Percentiles rank a stretch among this genome's conserved stretches.
phyloP scores from a whole-genome alignment of 192 early-diverging fungal genomes.

The Coemansia sp. region DNA sequence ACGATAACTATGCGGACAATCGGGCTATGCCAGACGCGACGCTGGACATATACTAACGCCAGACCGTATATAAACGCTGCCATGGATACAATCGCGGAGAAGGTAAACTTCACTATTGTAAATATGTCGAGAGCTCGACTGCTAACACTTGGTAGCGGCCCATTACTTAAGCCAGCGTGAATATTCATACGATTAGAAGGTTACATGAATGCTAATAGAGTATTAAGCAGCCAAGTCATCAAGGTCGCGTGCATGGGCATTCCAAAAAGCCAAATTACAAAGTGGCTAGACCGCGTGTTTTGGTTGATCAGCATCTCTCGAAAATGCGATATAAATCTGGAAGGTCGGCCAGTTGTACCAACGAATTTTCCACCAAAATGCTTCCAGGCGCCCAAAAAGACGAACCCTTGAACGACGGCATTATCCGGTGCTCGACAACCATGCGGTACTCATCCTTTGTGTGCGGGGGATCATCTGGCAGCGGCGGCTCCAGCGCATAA shows the following conservation, averaged over 20 bases:
- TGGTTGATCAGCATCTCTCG: conserved; percentile 79
- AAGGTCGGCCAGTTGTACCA: conserved; percentile 78
- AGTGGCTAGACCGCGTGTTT: too few species aligned
- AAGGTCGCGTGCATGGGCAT: neutral
- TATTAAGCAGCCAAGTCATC: too few species aligned
- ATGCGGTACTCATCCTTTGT: conserved; percentile 57
- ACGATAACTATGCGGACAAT: conserved; percentile 37
- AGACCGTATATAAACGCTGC: conserved; percentile 26
- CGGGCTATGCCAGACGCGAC: conserved; percentile 15
- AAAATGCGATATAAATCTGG: conserved; percentile 93
- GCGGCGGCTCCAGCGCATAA: conserved; percentile 54
- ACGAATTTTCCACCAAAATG: conserved; percentile 58
- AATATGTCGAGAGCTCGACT: conserved; percentile 6
- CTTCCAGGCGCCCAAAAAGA: conserved; percentile 66
- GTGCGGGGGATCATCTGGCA: conserved; percentile 30
- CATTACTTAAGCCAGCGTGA: neutral
- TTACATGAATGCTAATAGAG: too few species aligned
- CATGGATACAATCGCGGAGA: conserved; percentile 15
- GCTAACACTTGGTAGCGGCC: conserved; percentile 10
- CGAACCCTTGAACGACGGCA: conserved; percentile 71
- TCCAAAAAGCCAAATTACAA: neutral
- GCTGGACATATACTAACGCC: conserved; percentile 1
- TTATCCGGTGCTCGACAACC: conserved; percentile 74
- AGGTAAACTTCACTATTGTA: conserved; percentile 8
- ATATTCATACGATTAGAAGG: too few species aligned